Base-by-base conservation (phyloP, 2,329 filamentous ascomycete genomes). In the Cadophora luteo-olivacea region DNA sequence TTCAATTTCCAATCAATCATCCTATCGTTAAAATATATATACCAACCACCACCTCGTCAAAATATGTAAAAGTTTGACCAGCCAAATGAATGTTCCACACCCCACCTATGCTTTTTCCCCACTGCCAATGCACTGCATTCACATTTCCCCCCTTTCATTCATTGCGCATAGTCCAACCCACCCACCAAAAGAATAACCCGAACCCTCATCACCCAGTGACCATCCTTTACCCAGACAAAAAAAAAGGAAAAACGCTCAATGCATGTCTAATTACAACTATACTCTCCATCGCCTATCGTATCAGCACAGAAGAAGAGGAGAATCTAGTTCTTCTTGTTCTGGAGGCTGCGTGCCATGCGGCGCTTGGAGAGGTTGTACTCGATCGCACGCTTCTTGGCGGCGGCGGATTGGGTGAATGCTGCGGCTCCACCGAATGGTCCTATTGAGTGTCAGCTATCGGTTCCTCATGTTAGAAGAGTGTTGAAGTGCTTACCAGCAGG, bases 361-460 rank as follows among this genome's bases (percentile, higher is more conserved):
- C 78, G 77, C 70, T 78, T 79, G 72, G 68, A 72, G 70, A 78
- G 73, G 74, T 76, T 77, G 80, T 86, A 89, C 76, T 85, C 86
- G 66, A 90, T 80, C 41, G 88, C 87, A 58, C 88, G 83, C 86
- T 89, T 90, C 80, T 85, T 83, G 22, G 85, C 86, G 16, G 82
- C 82, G 11, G 84, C 65, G 65, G 82, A 84, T 83, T 89, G 87
- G 0, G 87, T 90, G 78, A 91, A 91, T 33, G 88, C 89, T 36
- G 83, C 88, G 19, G 86, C 88, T 65, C 89, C 89, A 75, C 89
- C 89, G 72, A 92, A 91, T 24, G 89, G 89, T 4, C 89, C 89
- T 12, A 89, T 87, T n/a, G 29, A 84, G 79, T 12, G 89, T 86
- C 3, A 8, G 29, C 33, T 55, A 55, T 25, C 29, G 1, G 8